A percentile compares a stretch with the other conserved stretches of the same genome.
phyloP scores from a whole-genome alignment of 176 grass and related monocot genomes.

The Carex scoparia region DNA sequence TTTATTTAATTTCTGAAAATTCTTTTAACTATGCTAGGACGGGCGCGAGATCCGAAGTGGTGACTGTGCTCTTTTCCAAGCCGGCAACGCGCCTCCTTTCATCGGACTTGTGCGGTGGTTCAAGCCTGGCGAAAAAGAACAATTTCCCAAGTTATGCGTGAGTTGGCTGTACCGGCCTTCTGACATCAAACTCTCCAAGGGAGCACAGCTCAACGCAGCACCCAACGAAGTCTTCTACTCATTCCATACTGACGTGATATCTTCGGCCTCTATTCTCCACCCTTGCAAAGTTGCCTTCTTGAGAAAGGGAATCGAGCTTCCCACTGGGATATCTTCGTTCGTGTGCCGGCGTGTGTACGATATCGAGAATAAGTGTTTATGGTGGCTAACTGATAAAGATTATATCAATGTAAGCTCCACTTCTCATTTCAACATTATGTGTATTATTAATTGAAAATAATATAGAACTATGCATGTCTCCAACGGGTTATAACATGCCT shows the following conservation, averaged over 20 bases:
- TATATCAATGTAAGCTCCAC: conserved; percentile 79
- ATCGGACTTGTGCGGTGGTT: conserved; percentile 75
- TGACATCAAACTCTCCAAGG: conserved; percentile 70
- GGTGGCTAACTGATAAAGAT: conserved; percentile 91
- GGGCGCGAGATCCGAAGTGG: conserved; percentile 69
- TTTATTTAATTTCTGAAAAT: background rate
- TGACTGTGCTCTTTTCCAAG: conserved; percentile 74
- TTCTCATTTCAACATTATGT: conserved; percentile 1
- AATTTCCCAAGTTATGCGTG: conserved; percentile 54
- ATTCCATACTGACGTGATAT: conserved; percentile 76
- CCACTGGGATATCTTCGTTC: conserved; percentile 58
- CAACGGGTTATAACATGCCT: conserved; percentile 7
- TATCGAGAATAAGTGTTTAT: conserved; percentile 81
- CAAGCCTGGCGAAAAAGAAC: conserved; percentile 39
- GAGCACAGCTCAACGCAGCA: conserved; percentile 43
- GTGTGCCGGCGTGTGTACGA: conserved; percentile 84
- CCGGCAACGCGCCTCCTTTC: conserved; percentile 69
- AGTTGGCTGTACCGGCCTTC: conserved; percentile 80
- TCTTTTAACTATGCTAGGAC: conserved; percentile 46
- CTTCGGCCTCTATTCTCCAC: conserved; percentile 78
- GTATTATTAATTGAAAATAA: background rate
- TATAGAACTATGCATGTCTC: background rate
- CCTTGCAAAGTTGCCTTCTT: conserved; percentile 91
- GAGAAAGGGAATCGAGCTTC: conserved; percentile 64
- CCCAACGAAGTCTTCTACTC: conserved; percentile 91